Evolutionary conservation across 2,329 filamentous ascomycete species (phyloP).

Genomic region (Chalaropsis ovoidea): DNA sequence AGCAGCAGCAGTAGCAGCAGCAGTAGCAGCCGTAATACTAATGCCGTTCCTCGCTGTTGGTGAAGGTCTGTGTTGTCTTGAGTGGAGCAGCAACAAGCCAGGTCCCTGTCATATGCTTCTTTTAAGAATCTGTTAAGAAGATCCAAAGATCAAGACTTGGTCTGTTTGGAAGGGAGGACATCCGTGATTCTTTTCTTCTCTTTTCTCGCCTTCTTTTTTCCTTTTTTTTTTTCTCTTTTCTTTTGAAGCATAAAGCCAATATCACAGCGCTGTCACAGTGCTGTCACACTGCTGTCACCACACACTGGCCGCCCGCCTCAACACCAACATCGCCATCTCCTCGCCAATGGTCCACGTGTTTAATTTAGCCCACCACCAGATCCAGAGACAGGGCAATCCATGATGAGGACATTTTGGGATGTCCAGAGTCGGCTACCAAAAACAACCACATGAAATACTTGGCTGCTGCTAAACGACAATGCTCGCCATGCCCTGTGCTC

Average conservation of each 20-base stretch:
- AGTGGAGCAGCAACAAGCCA: conserved; percentile 3
- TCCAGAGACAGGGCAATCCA: background rate
- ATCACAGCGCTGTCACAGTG: too few relatives aligned
- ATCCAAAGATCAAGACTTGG: conserved; percentile 1
- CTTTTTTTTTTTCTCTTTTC: background rate
- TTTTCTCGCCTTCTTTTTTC: conserved; percentile 2
- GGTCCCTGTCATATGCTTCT: conserved; percentile 10
- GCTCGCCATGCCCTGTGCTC: conserved; percentile 1
- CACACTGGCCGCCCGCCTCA: too few relatives aligned
- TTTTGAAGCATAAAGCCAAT: background rate
- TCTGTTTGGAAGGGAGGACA: background rate
- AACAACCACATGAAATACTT: conserved; percentile 1
- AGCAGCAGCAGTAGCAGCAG: background rate
- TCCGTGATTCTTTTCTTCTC: background rate
- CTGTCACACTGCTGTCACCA: too few relatives aligned
- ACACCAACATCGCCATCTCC: background rate
- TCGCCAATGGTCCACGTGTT: background rate
- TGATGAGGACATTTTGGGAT: background rate
- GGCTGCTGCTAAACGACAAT: background rate
- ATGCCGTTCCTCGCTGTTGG: background rate
- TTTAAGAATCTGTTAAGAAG: conserved; percentile 9
- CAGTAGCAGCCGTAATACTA: background rate
- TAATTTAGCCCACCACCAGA: background rate
- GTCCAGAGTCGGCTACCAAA: conserved; percentile 5
- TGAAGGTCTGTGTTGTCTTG: conserved; percentile 12